Evolutionary conservation across 78 protist genomes (phyloP), one percentile per base, ranked within the genome.

Genomic region (Planoprotostelium fungivorum): DNA sequence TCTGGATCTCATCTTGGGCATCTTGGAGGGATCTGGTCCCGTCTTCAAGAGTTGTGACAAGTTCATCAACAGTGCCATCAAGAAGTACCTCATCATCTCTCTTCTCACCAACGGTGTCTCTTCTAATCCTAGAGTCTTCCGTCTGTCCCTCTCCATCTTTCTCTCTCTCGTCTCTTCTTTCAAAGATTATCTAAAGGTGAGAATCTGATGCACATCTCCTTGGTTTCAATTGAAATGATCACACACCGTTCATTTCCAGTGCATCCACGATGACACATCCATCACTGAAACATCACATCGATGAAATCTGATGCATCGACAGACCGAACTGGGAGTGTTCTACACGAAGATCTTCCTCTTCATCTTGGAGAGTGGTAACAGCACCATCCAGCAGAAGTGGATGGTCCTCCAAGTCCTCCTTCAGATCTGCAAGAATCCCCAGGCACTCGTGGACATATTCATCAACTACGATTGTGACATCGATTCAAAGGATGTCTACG

Each of bases 381-480:
- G 93, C 36, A 63, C 97, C 23, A 89, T 94, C 37, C 96, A 94
- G 87, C 99, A 98, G 86, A 96, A 97, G 93, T 87, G 94, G 96
- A 87, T 96, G 91, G 97, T 97, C 23, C 23, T 98, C 34, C 94
- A 92, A 84, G 94, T 97, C 0, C 84, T 97, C 36, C 63, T 88
- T 37, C 35, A 63, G 35, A 51, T 98, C 85, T 95, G 96, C 89
- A 87, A 88, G n/a, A 93, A 95, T 85, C 87, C 98, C 84, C 98
- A 96, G 90, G 94, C 95, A 5, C 9, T 98, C 34, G 94, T 96
- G 10, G 99, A 97, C 36, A 88, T 98, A 23, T 98, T 93, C 86
- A 89, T 98, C 86, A 98, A 98, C 94, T 98, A 98, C 94, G 99
- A 98, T 94, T 98, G 99, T 89, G 98, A 91, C 86, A 16, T 97